Evolutionary conservation across 2,329 filamentous ascomycete genomes (phyloP).

Genomic region (Paecilomyces sp.): DNA sequence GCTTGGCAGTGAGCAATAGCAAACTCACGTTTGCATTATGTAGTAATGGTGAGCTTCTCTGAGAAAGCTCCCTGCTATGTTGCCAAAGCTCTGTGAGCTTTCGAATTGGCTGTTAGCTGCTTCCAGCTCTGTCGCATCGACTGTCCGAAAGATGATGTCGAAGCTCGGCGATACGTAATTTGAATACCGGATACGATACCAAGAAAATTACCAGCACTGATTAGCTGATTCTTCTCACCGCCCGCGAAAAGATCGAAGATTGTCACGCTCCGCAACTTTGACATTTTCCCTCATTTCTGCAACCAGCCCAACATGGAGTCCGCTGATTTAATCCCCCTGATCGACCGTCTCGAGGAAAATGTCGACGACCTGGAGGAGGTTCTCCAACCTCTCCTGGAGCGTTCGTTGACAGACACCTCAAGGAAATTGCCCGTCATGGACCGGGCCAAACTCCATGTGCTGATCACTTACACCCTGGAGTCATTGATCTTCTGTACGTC

Average conservation of each 20-base stretch:
- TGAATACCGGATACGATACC: neutral
- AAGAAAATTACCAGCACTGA: neutral
- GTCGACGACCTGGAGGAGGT: constrained; percentile 71
- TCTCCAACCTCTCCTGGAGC: constrained; percentile 65
- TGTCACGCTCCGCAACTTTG: neutral
- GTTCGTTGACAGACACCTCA: constrained; percentile 58
- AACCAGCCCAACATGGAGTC: constrained; percentile 41
- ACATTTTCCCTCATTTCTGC: neutral
- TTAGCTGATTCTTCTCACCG: constrained; percentile 9
- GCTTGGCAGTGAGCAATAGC: neutral
- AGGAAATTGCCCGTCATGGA: constrained; percentile 84
- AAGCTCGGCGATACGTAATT: neutral
- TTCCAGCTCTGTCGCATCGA: neutral
- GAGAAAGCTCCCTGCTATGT: neutral
- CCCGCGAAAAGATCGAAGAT: constrained; percentile 10
- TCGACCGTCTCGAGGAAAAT: constrained; percentile 68
- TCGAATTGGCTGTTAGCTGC: neutral
- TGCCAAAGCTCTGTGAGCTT: neutral
- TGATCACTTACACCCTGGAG: constrained; percentile 82
- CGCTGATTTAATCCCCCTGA: constrained; percentile 55
- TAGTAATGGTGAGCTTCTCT: neutral
- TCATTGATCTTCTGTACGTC: constrained; percentile 75
- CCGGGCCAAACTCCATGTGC: constrained; percentile 87
- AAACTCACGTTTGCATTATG: neutral
- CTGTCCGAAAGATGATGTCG: neutral